Evolutionary conservation across 257 asterid genomes (phyloP).

Genomic region (Paulownia fortunei): DNA sequence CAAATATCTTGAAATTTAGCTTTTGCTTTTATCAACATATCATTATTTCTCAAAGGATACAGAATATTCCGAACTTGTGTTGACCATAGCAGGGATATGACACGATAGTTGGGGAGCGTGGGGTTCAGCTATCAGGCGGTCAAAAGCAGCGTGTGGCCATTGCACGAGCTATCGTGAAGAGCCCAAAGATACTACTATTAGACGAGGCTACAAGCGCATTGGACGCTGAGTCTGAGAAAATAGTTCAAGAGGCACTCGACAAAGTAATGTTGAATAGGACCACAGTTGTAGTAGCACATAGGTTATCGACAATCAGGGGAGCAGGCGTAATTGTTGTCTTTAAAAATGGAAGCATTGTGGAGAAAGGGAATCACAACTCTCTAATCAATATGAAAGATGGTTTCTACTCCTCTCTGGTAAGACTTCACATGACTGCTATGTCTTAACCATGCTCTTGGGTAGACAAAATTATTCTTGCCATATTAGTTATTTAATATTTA

Average conservation of each 20-base stretch:
- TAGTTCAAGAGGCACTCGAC: slow-evolving; percentile 76
- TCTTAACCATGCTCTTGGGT: slow-evolving; percentile 21
- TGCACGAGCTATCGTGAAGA: slow-evolving; percentile 69
- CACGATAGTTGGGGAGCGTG: slow-evolving; percentile 74
- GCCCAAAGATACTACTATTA: slow-evolving; percentile 57
- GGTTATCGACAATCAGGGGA: slow-evolving; percentile 69
- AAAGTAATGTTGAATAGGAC: slow-evolving; percentile 61
- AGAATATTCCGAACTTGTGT: neutral
- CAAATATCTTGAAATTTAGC: neutral
- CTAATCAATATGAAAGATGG: slow-evolving; percentile 60
- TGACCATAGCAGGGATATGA: slow-evolving; percentile 57
- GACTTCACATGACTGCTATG: slow-evolving; percentile 48
- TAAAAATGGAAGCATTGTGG: no score
- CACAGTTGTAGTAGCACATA: slow-evolving; percentile 71
- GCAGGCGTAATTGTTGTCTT: slow-evolving; percentile 74
- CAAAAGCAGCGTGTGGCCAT: slow-evolving; percentile 86
- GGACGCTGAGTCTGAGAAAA: slow-evolving; percentile 69
- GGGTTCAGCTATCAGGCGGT: slow-evolving; percentile 71
- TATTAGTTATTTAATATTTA: no score
- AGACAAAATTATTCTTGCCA: neutral
- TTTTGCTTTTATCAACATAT: neutral
- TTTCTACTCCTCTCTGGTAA: slow-evolving; percentile 60
- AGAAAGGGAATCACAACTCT: slow-evolving; percentile 61
- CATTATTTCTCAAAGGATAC: neutral
- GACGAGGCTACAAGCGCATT: slow-evolving; percentile 83